phyloP scores from a whole-genome alignment of 106 monocot species.

The Cymbidium sinense region DNA sequence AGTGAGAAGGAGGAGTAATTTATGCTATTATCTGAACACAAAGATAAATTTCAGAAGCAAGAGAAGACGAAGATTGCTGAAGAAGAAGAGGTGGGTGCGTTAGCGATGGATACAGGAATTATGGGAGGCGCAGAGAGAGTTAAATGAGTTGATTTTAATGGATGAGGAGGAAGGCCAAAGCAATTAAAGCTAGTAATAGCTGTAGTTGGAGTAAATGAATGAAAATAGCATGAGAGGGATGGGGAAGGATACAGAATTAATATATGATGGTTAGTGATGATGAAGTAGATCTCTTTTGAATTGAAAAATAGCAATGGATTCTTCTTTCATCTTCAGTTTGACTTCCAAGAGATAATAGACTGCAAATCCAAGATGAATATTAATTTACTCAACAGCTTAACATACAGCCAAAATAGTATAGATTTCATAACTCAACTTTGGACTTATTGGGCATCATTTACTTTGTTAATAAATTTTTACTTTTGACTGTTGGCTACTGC shows the following conservation, averaged over 20 bases:
- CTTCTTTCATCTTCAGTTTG: background rate
- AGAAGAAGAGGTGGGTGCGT: conserved; percentile 2
- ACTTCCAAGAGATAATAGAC: background rate
- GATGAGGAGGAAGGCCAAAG: background rate
- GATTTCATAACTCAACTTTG: too few species aligned
- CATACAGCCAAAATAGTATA: too few species aligned
- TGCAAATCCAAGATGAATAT: background rate
- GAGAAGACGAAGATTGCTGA: background rate
- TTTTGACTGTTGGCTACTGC: too few species aligned
- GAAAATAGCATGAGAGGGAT: background rate
- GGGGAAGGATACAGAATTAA: background rate
- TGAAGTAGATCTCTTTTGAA: background rate
- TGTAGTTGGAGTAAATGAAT: conserved; percentile 2
- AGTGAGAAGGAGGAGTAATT: background rate
- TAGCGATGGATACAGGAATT: conserved; percentile 1
- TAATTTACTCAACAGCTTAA: background rate
- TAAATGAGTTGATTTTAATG: conserved; percentile 5
- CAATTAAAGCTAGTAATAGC: conserved; percentile 4
- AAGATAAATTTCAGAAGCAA: background rate
- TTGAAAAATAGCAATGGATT: background rate
- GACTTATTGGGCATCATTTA: too few species aligned
- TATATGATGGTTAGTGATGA: background rate
- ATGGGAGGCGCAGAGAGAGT: background rate
- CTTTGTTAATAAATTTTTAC: too few species aligned
- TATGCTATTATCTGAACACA: background rate